Evolutionary conservation across 306 rosid genomes (phyloP).

Genomic region (Spatholobus suberectus): DNA sequence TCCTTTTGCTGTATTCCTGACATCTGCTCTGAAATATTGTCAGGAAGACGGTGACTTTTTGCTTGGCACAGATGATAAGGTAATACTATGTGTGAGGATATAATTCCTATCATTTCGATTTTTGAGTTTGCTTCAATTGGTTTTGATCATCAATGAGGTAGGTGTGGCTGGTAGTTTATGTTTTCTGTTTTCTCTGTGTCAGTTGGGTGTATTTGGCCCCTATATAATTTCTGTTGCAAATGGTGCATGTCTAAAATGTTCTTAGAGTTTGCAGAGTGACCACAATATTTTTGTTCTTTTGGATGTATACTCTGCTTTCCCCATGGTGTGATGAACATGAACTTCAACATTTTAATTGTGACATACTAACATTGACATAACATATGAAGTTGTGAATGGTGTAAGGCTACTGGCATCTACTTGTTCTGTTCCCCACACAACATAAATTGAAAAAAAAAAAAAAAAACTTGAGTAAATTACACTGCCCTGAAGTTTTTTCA

Average conservation of each 20-base stretch:
- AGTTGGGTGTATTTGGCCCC: constrained; percentile 5
- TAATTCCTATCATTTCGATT: constrained; percentile 20
- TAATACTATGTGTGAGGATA: constrained; percentile 34
- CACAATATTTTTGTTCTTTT: constrained; percentile 21
- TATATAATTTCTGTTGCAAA: neutral
- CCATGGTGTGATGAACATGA: neutral
- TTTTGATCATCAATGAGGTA: constrained; percentile 29
- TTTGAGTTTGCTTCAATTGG: constrained; percentile 26
- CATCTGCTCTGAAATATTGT: constrained; percentile 40
- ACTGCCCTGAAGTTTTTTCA: too few relatives aligned
- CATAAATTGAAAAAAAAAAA: neutral
- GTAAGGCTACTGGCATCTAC: constrained; percentile 8
- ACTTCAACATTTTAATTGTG: neutral
- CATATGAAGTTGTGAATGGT: constrained; percentile 4
- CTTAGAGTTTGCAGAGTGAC: neutral
- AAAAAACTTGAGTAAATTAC: constrained; percentile 7
- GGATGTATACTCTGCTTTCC: constrained; percentile 19
- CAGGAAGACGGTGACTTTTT: constrained; percentile 94
- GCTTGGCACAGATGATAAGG: constrained; percentile 85
- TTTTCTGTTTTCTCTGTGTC: neutral
- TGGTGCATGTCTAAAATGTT: constrained; percentile 16
- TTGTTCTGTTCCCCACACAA: neutral
- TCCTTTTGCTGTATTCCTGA: constrained; percentile 44
- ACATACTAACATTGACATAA: neutral
- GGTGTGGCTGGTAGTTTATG: constrained; percentile 27